Evolutionary conservation across 2,329 filamentous ascomycete genomes (phyloP).

Genomic region (Xylogone sp.): DNA sequence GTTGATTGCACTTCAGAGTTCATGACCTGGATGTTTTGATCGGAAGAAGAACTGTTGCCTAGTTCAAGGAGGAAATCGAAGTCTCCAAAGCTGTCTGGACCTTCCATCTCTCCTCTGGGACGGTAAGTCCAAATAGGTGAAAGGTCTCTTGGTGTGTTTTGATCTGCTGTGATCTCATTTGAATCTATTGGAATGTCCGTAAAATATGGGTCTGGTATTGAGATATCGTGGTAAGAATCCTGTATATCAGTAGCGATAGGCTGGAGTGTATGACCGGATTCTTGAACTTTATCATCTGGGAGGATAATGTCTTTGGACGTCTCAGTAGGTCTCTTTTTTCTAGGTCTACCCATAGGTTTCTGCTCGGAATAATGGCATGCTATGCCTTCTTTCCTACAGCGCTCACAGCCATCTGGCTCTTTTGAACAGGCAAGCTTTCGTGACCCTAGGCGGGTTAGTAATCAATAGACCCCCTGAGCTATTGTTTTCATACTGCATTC

Average conservation of each 20-base stretch:
- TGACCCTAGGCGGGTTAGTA: conserved; percentile 39
- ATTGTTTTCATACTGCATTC: conserved; percentile 54
- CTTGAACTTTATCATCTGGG: conserved; percentile 3
- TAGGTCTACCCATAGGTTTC: conserved; percentile 63
- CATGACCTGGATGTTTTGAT: neutral
- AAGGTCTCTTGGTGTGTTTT: neutral
- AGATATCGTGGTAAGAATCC: conserved; percentile 6
- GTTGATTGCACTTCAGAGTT: neutral
- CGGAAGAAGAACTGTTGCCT: neutral
- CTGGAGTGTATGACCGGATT: conserved; percentile 5
- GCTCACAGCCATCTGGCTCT: conserved; percentile 53
- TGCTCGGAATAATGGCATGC: conserved; percentile 59
- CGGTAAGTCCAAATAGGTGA: neutral
- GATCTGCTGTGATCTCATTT: neutral
- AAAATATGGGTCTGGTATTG: conserved; percentile 17
- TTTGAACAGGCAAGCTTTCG: conserved; percentile 65
- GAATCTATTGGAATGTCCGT: neutral
- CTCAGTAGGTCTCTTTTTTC: conserved; percentile 45
- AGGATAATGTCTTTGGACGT: conserved; percentile 11
- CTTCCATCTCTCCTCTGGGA: neutral
- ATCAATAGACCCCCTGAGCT: conserved; percentile 15
- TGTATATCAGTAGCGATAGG: conserved; percentile 11
- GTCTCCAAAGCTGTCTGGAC: neutral
- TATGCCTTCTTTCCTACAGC: conserved; percentile 55
- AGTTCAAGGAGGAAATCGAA: neutral